Percentiles rank a stretch among this genome's conserved stretches.
Evolutionary conservation across 176 grass and related monocot genomes (phyloP).

Genomic region (Saccharum officinarum): DNA sequence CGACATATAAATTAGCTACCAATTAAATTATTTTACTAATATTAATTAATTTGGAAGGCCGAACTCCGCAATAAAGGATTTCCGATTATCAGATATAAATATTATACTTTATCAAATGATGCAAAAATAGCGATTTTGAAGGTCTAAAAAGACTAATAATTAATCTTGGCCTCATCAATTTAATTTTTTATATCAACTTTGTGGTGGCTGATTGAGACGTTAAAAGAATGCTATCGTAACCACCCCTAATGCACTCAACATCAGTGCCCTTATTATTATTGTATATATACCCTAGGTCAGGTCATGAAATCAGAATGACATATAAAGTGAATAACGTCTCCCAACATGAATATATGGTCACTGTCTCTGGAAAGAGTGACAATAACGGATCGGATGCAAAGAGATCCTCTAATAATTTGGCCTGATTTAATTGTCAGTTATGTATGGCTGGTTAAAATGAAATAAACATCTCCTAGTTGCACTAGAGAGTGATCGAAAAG

Average conservation of each 20-base stretch:
- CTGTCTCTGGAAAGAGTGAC: constrained; percentile 27
- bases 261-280: background rate
- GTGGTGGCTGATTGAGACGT: background rate
- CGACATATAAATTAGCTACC: background rate
- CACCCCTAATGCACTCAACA: constrained; percentile 4
- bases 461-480: background rate
- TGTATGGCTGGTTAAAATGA: background rate
- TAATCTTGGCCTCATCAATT: background rate
- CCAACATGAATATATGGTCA: constrained; percentile 17
- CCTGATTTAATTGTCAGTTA: background rate
- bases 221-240: background rate
- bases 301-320: constrained; percentile 24
- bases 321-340: background rate
- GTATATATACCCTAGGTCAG: background rate
- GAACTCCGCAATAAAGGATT: background rate
- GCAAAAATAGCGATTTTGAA: background rate
- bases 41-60: background rate
- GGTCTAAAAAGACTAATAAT: too few species aligned
- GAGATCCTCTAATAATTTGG: background rate
- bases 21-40: background rate
- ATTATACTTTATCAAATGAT: background rate
- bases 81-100: background rate
- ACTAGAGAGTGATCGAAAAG: background rate
- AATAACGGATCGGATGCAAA: constrained; percentile 13
- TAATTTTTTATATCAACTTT: background rate